Percentiles rank a stretch among this genome's conserved stretches.
Evolutionary conservation across 177 flowering plant species (phyloP).

Genomic region (Vitis hybrid): DNA sequence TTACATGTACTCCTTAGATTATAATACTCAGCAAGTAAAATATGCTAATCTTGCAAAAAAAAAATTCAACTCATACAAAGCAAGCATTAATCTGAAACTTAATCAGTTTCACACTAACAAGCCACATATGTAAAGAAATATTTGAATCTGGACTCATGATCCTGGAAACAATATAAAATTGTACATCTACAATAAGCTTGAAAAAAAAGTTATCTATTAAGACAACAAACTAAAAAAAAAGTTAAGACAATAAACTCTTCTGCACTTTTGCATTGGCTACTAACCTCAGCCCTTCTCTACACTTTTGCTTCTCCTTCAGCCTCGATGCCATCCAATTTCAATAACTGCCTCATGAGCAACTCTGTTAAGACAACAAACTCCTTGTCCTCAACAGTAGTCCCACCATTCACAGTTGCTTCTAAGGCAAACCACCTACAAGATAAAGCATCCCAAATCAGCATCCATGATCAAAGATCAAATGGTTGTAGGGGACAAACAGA

Average conservation of each 20-base stretch:
- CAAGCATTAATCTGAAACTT: no score
- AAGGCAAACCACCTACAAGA: constrained; percentile 50
- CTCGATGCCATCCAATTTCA: constrained; percentile 73
- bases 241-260: neutral
- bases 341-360: constrained; percentile 69
- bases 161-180: no score
- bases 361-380: constrained; percentile 60
- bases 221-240: no score
- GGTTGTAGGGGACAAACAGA: neutral
- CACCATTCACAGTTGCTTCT: constrained; percentile 44
- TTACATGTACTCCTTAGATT: no score
- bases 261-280: constrained; percentile 8
- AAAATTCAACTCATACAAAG: no score
- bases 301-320: constrained; percentile 80
- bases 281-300: constrained; percentile 71
- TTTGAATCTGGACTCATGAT: no score
- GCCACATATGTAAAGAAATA: no score
- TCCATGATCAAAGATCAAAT: neutral
- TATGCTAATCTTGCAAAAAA: no score
- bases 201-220: neutral
- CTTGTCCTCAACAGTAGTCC: constrained; percentile 58
- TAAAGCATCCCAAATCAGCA: neutral
- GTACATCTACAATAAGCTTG: no score
- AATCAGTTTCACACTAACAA: no score
- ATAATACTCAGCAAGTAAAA: no score